Base-by-base conservation (phyloP, 352 stramenopile species). In the Phytophthora hibernalis region DNA sequence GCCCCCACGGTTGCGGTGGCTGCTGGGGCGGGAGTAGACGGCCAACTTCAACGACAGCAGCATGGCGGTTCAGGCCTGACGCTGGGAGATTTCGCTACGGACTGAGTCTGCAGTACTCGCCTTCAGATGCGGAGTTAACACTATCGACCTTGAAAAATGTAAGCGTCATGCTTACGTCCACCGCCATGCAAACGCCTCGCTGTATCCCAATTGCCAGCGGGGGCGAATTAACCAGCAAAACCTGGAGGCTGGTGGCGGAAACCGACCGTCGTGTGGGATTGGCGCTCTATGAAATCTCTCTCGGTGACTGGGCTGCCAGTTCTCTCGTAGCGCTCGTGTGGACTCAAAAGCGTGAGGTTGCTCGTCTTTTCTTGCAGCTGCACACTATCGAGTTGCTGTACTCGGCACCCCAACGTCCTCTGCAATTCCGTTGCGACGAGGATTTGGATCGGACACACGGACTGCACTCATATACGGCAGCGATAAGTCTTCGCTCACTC, bases 251-350 rank as follows among this genome's bases (percentile, higher is more conserved):
- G 15, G 53, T 84, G 2, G 61, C 68, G 0, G 74, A 85, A 53
- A 75, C 72, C 3, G 74, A 79, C 28, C 37, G 59, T 33, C 80
- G 76, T 10, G 59, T 89, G 15, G 80, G 76, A 0, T 55, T 91
- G 20, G 74, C 78, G 16, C 52, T 91, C 21, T 91, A 91, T 50
- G 79, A 83, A 37, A 8, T 89, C 5, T 21, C 74, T 13, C 37
- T 91, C 1, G 79, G 66, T 2, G 61, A 69, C 30, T 85, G 63
- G 74, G 18, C 53, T 22, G 44, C 70, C 15, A 89, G 82, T 49
- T 78, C 78, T 2, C 43, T 91, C 18, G 21, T 86, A 13, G 79
- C 64, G n/a, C 65, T 91, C 8, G 82, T 84, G 18, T 91, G 80
- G 24, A 68, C 68, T 2, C 53, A 79, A 47, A 75, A 45, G 0